phyloP scores from a whole-genome alignment of 2,329 filamentous ascomycete species.

The Esteya vermicola region DNA sequence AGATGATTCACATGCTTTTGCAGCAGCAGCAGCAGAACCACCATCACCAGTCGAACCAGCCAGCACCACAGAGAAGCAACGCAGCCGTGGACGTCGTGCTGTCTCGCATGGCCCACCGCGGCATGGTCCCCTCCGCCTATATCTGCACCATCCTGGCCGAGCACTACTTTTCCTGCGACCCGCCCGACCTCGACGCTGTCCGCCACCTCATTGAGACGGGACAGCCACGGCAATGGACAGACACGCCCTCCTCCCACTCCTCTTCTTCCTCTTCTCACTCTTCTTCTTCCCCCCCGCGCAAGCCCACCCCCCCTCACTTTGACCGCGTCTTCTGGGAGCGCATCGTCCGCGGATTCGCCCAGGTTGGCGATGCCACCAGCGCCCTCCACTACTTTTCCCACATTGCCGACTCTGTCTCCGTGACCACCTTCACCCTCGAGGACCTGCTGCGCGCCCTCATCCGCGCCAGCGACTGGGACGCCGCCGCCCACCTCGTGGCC shows the following conservation, averaged over 20 bases:
- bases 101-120: slow-evolving; percentile 41
- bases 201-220: slow-evolving; percentile 43
- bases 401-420: slow-evolving; percentile 24
- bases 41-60: not conserved
- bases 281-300: not conserved
- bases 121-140: slow-evolving; percentile 41
- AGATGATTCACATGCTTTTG: slow-evolving; percentile 54
- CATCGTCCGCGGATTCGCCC: slow-evolving; percentile 52
- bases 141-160: slow-evolving; percentile 64
- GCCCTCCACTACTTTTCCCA: slow-evolving; percentile 35
- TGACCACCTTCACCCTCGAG: slow-evolving; percentile 26
- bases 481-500: slow-evolving; percentile 14
- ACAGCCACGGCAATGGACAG: not conserved
- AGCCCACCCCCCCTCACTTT: slow-evolving; percentile 10
- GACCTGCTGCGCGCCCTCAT: slow-evolving; percentile 24
- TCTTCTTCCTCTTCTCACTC: too few species aligned
- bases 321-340: slow-evolving; percentile 59
- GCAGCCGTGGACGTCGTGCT: slow-evolving; percentile 46
- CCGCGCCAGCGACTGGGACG: slow-evolving; percentile 8
- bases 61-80: slow-evolving; percentile 11
- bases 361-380: slow-evolving; percentile 30
- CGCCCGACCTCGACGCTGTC: slow-evolving; percentile 47
- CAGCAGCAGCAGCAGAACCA: slow-evolving; percentile 16
- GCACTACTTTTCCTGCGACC: slow-evolving; percentile 45
- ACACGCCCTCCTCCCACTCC: too few species aligned